A percentile compares a stretch with the other conserved stretches of the same genome.
phyloP scores from a whole-genome alignment of 768 basidiomycete genomes.

The Panaeolus papilionaceus region DNA sequence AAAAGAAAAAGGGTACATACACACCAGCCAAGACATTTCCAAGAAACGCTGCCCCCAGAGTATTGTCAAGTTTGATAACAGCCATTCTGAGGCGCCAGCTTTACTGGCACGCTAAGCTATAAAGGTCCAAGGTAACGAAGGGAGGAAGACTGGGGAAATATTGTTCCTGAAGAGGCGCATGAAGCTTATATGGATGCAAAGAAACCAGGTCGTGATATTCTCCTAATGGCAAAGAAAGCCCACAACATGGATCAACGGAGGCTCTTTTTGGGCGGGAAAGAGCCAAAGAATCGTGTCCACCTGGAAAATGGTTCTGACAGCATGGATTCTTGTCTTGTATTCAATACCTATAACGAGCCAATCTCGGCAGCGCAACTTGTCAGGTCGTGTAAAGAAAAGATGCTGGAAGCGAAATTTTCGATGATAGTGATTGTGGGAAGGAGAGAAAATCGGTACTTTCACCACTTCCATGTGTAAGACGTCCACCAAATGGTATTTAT shows the following conservation, averaged over 20 bases:
- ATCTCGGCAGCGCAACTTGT: neutral
- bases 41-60: slow-evolving; percentile 15
- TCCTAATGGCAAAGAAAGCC: neutral
- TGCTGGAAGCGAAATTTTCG: neutral
- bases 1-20: neutral
- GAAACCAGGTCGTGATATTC: neutral
- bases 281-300: neutral
- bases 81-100: neutral
- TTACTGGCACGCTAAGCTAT: neutral
- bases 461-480: too few species aligned
- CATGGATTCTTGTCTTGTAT: neutral
- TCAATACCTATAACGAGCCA: neutral
- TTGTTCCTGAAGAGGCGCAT: neutral
- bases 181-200: neutral
- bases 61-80: slow-evolving; percentile 2
- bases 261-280: neutral
- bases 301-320: too few species aligned
- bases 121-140: neutral
- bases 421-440: neutral
- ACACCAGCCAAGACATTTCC: slow-evolving; percentile 14
- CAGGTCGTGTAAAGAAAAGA: neutral
- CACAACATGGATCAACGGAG: neutral
- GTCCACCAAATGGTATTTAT: too few species aligned
- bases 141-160: neutral
- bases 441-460: too few species aligned